Percentiles rank a stretch among this genome's conserved stretches.
phyloP scores from a whole-genome alignment of 2,329 filamentous ascomycete species.

The Alternaria postmessia region DNA sequence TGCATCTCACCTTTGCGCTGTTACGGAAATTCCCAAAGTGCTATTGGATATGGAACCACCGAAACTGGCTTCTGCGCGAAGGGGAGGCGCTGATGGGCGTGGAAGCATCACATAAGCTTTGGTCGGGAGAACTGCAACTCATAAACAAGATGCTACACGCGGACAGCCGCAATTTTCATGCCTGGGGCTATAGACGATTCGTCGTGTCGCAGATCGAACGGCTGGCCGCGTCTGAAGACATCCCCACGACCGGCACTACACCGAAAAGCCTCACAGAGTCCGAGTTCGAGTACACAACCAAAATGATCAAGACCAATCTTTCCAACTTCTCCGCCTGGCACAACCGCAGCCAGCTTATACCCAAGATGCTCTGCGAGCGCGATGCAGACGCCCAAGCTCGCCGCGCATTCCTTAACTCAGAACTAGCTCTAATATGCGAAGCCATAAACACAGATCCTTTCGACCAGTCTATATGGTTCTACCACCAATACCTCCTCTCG shows the following conservation, averaged over 20 bases:
- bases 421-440: constrained; percentile 77
- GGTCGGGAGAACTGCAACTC: constrained; percentile 83
- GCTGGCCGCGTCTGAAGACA: constrained; percentile 26
- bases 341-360: constrained; percentile 83
- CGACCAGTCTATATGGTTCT: constrained; percentile 97
- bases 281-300: constrained; percentile 90
- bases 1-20: constrained; percentile 83
- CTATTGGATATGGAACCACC: constrained; percentile 99
- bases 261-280: constrained; percentile 71
- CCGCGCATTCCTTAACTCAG: constrained; percentile 75
- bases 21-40: constrained; percentile 91
- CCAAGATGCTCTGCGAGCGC: constrained; percentile 75
- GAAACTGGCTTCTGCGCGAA: constrained; percentile 81
- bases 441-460: constrained; percentile 89
- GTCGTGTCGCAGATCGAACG: constrained; percentile 80
- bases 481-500: constrained; percentile 86
- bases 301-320: constrained; percentile 83
- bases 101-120: constrained; percentile 69
- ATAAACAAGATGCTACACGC: constrained; percentile 86
- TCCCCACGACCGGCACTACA: constrained; percentile 2
- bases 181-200: constrained; percentile 88
- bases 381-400: constrained; percentile 69
- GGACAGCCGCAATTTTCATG: constrained; percentile 93
- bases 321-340: constrained; percentile 99
- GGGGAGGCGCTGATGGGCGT: constrained; percentile 70